phyloP scores from a whole-genome alignment of 176 grass and related monocot species.

The Bothriochloa decipiens region DNA sequence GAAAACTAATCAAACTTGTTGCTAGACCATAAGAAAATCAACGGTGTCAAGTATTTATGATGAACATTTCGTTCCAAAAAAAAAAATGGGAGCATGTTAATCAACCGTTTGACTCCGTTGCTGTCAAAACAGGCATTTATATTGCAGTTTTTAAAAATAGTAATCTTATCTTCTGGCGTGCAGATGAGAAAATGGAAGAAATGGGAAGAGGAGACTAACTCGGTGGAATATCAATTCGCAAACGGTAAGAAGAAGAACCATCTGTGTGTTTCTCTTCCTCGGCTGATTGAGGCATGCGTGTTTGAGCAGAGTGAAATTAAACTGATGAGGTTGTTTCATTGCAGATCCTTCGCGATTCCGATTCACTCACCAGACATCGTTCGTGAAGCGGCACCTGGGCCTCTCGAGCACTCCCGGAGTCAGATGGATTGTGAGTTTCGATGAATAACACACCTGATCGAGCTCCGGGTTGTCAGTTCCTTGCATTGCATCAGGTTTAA shows the following conservation, averaged over 20 bases:
- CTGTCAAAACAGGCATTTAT: background rate
- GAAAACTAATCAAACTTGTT: too few relatives aligned
- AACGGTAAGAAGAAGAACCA: slow-evolving; percentile 41
- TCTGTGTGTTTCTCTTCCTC: background rate
- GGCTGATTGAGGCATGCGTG: background rate
- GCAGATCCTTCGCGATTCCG: slow-evolving; percentile 84
- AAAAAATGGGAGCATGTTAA: background rate
- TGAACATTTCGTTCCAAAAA: background rate
- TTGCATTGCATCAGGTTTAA: background rate
- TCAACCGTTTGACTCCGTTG: background rate
- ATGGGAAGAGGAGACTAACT: slow-evolving; percentile 79
- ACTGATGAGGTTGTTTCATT: background rate
- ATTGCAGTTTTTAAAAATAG: background rate
- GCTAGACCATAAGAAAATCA: too few relatives aligned
- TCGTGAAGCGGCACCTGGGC: slow-evolving; percentile 68
- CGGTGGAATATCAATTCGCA: slow-evolving; percentile 75
- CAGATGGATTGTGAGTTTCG: slow-evolving; percentile 54
- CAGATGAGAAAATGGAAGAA: slow-evolving; percentile 90
- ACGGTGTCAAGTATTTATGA: background rate
- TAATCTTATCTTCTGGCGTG: background rate
- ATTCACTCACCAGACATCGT: slow-evolving; percentile 77
- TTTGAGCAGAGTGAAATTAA: background rate
- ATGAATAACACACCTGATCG: background rate
- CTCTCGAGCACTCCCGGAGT: slow-evolving; percentile 58
- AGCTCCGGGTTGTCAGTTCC: background rate